phyloP scores from a whole-genome alignment of 495 filamentous ascomycete genomes.

The Astrothelium subdiscretum region DNA sequence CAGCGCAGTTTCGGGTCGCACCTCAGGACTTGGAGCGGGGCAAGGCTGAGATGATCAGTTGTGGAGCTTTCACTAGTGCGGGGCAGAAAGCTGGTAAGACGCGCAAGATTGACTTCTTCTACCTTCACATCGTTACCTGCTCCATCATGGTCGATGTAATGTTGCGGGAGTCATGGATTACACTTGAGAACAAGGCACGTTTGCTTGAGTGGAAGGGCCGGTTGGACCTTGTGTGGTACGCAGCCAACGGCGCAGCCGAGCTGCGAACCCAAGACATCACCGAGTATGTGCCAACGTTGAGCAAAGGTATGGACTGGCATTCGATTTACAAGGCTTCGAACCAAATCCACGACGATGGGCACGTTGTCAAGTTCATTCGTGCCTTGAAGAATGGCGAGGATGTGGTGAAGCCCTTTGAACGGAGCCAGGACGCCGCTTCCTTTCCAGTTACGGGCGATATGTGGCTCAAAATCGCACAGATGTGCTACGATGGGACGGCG shows the following conservation, averaged over 20 bases:
- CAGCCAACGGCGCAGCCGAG: conserved; percentile 17
- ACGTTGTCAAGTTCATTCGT: conserved; percentile 29
- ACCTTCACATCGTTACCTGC: conserved; percentile 31
- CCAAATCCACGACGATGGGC: conserved; percentile 30
- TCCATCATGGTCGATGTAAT: conserved; percentile 25
- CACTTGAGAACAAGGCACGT: conserved; percentile 18
- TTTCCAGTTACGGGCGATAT: conserved; percentile 24
- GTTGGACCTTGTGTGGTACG: conserved; percentile 29
- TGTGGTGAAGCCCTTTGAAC: conserved; percentile 16
- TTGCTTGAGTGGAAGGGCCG: conserved; percentile 31
- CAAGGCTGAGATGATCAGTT: not conserved
- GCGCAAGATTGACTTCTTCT: conserved; percentile 32
- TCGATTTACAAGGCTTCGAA: conserved; percentile 23
- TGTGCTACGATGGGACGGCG: conserved; percentile 20
- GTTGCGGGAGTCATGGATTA: conserved; percentile 15
- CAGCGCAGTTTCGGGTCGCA: not conserved
- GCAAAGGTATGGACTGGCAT: conserved; percentile 20
- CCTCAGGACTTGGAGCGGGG: not conserved
- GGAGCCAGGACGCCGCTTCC: conserved; percentile 2
- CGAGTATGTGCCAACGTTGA: conserved; percentile 7
- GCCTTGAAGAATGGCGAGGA: conserved; percentile 28
- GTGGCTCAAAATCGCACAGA: conserved; percentile 29
- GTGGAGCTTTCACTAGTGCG: not conserved
- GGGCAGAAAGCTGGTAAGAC: conserved; percentile 17
- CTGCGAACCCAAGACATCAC: conserved; percentile 12